Evolutionary conservation across 176 grass and related monocot species (phyloP).

Genomic region (Oryza glaberrima): DNA sequence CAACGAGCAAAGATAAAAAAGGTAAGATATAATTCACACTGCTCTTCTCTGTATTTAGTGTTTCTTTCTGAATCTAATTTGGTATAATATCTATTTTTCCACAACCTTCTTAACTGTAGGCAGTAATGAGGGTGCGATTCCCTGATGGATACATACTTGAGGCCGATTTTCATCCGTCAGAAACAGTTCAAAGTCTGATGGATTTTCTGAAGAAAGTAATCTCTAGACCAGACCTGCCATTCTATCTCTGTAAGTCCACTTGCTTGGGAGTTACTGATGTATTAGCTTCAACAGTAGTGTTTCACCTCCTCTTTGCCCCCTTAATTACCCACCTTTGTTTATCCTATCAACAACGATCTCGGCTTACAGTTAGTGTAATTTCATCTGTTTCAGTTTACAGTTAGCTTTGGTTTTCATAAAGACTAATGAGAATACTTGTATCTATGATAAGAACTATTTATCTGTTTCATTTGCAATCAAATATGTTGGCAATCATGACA

Average conservation of each 20-base stretch:
- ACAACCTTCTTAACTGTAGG: conserved; percentile 51
- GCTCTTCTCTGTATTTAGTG: neutral
- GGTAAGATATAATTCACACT: conserved; percentile 38
- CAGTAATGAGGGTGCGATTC: conserved; percentile 79
- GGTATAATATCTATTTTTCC: conserved; percentile 11
- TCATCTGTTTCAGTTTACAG: conserved; percentile 1
- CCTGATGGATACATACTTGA: conserved; percentile 94
- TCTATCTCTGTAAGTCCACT: conserved; percentile 90
- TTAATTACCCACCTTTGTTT: conserved; percentile 24
- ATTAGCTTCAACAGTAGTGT: neutral
- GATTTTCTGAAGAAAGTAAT: conserved; percentile 86
- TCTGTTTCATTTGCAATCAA: conserved; percentile 1
- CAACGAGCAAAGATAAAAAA: conserved; percentile 77
- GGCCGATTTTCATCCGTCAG: conserved; percentile 82
- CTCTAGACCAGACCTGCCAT: conserved; percentile 85
- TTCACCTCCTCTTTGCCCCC: neutral
- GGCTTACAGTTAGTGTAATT: too few species aligned
- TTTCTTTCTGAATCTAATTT: conserved; percentile 3
- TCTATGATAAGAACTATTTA: neutral
- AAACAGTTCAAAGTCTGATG: conserved; percentile 72
- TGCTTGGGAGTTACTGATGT: conserved; percentile 5
- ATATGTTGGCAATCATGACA: conserved; percentile 17
- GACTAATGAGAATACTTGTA: neutral
- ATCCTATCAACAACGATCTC: neutral
- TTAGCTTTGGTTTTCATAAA: neutral